These are phyloP conservation scores for Grifola frondosa DNA, from an alignment of 1,284 basidiomycete species.

Conservation along the genomic window DNA sequence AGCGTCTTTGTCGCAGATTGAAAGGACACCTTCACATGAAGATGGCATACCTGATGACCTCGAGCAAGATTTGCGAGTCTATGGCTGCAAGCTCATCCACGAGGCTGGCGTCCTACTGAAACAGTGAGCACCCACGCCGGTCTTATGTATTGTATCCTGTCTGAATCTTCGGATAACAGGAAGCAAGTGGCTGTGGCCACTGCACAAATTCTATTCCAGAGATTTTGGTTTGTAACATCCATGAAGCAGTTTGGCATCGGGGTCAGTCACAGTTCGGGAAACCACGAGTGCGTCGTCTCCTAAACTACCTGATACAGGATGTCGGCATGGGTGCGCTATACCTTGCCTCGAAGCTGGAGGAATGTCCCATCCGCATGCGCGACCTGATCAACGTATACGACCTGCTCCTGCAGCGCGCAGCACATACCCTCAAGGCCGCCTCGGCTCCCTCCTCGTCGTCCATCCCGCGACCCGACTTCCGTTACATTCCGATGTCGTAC, in stretches of 20 bases:
- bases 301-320: constrained; percentile 53
- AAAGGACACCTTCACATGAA: constrained; percentile 73
- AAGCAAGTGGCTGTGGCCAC: constrained; percentile 97
- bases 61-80: constrained; percentile 85
- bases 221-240: constrained; percentile 96
- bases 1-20: constrained; percentile 78
- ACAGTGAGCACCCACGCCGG: constrained; percentile 55
- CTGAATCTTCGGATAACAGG: constrained; percentile 43
- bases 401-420: constrained; percentile 69
- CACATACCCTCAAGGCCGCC: constrained; percentile 36
- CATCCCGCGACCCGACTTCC: constrained; percentile 45
- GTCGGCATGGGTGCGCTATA: constrained; percentile 92
- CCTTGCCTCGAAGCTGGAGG: constrained; percentile 94
- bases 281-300: constrained; percentile 7
- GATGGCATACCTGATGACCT: constrained; percentile 82
- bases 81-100: constrained; percentile 91
- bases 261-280: constrained; percentile 46
- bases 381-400: constrained; percentile 96
- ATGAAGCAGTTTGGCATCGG: constrained; percentile 91
- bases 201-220: constrained; percentile 93
- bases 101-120: constrained; percentile 89
- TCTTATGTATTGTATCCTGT: background rate
- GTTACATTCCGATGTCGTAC: constrained; percentile 83
- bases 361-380: constrained; percentile 87
- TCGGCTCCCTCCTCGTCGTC: constrained; percentile 23